Percentiles rank a stretch among this genome's conserved stretches.
These are phyloP conservation scores for Herpetomonas muscarum DNA, from an alignment of 208 protist species.

Conservation along the genomic window DNA sequence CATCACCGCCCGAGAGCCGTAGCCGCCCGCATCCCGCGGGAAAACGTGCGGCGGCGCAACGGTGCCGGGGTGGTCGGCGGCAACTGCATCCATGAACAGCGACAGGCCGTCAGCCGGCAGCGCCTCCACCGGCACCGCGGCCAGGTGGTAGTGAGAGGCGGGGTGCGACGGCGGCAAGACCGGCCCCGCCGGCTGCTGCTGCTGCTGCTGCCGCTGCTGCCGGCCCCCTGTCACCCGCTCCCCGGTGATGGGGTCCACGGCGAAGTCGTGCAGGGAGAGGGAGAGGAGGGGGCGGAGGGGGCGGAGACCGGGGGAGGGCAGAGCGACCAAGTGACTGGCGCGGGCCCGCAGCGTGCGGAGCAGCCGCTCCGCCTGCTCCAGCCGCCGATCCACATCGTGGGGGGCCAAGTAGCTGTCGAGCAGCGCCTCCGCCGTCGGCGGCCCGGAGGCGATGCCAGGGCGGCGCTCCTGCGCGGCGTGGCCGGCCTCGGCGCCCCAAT, in stretches of 20 bases:
- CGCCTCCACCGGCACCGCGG: conserved; percentile 12
- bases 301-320: neutral
- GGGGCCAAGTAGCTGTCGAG: too few relatives aligned
- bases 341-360: too few relatives aligned
- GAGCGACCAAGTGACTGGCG: neutral
- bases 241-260: too few relatives aligned
- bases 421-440: too few relatives aligned
- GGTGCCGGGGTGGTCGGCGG: conserved; percentile 17
- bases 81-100: conserved; percentile 18
- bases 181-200: neutral
- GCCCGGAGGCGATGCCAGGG: too few relatives aligned
- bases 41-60: conserved; percentile 15
- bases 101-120: conserved; percentile 15
- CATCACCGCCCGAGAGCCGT: conserved; percentile 25
- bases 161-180: neutral
- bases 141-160: conserved; percentile 6
- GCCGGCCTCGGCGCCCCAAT: too few relatives aligned
- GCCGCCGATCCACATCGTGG: too few relatives aligned
- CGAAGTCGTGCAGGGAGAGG: too few relatives aligned
- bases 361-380: neutral
- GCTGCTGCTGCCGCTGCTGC: too few relatives aligned
- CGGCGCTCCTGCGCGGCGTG: too few relatives aligned
- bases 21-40: conserved; percentile 16
- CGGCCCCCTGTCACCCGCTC: too few relatives aligned
- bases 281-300: neutral